These are phyloP conservation scores for Calocera viscosa DNA, from an alignment of 768 basidiomycete species.

Conservation along the genomic window DNA sequence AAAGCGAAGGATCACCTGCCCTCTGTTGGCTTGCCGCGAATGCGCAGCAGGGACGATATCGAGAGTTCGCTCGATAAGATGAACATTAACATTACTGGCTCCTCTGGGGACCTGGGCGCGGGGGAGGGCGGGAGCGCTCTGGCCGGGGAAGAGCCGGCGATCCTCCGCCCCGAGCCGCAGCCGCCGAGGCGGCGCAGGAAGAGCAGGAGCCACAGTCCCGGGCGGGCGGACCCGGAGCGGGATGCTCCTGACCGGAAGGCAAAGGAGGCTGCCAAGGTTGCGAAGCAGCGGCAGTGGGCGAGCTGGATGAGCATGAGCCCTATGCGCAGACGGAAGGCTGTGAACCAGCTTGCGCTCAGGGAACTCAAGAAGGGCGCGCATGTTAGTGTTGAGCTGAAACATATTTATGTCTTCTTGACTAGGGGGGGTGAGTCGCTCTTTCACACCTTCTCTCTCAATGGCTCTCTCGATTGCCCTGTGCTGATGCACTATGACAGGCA, in stretches of 20 bases:
- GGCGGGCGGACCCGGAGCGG: conserved; percentile 14
- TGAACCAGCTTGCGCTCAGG: conserved; percentile 12
- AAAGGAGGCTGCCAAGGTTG: conserved; percentile 9
- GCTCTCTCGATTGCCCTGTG: no score
- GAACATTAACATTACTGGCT: not conserved
- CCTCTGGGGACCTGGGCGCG: not conserved
- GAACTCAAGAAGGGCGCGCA: conserved; percentile 44
- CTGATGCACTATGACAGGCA: no score
- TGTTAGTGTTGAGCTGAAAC: conserved; percentile 45
- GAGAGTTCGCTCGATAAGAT: not conserved
- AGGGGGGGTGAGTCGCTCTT: conserved; percentile 39
- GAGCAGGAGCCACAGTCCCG: conserved; percentile 19
- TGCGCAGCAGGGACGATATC: not conserved
- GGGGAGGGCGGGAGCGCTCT: not conserved
- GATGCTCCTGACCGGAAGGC: conserved; percentile 11
- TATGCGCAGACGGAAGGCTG: not conserved
- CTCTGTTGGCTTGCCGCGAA: not conserved
- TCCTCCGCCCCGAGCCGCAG: not conserved
- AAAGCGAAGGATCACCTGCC: not conserved
- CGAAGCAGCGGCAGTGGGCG: conserved; percentile 10
- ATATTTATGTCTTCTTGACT: conserved; percentile 57
- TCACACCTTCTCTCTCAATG: not conserved
- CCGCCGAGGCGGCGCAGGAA: not conserved
- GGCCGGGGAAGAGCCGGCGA: not conserved
- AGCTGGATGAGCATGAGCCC: not conserved